Conservation (phyloP, 805 yeast genomes). For the Lipomyces yamanashiensis region DNA sequence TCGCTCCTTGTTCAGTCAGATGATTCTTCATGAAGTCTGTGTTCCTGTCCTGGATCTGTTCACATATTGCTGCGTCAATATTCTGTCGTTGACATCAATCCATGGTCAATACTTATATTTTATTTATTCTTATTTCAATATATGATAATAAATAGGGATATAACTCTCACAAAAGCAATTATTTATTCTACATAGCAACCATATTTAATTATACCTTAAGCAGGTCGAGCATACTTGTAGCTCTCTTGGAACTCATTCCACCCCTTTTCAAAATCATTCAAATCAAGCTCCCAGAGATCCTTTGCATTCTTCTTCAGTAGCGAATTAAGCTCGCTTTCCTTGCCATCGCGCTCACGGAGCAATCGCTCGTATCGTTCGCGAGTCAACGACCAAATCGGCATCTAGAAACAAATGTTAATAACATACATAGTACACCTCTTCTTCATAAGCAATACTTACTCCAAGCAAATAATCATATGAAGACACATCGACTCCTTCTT, state of each 20-base stretch:
- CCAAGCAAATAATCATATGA: slow-evolving; percentile 84
- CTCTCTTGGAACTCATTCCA: slow-evolving; percentile 70
- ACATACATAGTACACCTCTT: not conserved
- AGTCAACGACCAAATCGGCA: slow-evolving; percentile 94
- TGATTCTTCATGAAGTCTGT: too few relatives aligned
- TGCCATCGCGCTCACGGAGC: slow-evolving; percentile 70
- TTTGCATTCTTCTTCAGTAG: slow-evolving; percentile 74
- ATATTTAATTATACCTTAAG: slow-evolving; percentile 1
- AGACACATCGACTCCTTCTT: slow-evolving; percentile 38
- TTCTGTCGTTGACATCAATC: too few relatives aligned
- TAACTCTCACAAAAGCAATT: not conserved
- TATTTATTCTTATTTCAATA: not conserved
- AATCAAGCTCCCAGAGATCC: slow-evolving; percentile 85
- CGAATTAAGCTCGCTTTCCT: slow-evolving; percentile 69
- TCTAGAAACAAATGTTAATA: slow-evolving; percentile 40
- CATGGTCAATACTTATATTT: not conserved
- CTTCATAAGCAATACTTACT: slow-evolving; percentile 1
- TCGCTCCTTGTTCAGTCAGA: too few relatives aligned
- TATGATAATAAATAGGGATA: not conserved
- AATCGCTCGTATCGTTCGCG: slow-evolving; percentile 83
- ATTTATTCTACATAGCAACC: not conserved
- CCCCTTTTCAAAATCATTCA: slow-evolving; percentile 68
- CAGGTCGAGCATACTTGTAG: slow-evolving; percentile 16
- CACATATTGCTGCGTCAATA: too few relatives aligned
- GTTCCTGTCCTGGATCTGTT: too few relatives aligned